These are phyloP conservation scores for Xylaria sp. DNA, from an alignment of 2,329 filamentous ascomycete species.

Conservation along the genomic window DNA sequence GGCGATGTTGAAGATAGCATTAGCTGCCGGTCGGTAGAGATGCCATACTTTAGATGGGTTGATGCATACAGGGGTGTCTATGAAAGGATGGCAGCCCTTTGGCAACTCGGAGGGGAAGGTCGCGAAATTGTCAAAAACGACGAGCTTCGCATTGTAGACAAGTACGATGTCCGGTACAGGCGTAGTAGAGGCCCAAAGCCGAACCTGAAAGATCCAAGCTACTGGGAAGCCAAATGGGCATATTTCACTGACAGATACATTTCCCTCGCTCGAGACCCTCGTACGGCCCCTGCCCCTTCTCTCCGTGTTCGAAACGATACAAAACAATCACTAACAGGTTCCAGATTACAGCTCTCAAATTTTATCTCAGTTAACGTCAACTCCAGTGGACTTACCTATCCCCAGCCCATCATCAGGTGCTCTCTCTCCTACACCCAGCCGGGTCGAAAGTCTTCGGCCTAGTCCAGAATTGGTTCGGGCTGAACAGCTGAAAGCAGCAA, in stretches of 20 bases:
- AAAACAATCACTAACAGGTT: neutral
- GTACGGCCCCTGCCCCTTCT: neutral
- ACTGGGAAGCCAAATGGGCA: conserved; percentile 19
- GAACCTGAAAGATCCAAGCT: conserved; percentile 14
- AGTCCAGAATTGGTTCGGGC: neutral
- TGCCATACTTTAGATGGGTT: neutral
- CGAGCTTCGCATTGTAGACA: conserved; percentile 6
- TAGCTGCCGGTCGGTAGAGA: neutral
- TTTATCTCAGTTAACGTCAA: neutral
- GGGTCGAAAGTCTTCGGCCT: neutral
- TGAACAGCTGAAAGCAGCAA: neutral
- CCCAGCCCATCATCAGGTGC: neutral
- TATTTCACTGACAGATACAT: conserved; percentile 18
- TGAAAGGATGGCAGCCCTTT: conserved; percentile 21
- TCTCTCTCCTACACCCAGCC: neutral
- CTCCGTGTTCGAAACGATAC: neutral
- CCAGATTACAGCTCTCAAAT: neutral
- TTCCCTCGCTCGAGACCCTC: neutral
- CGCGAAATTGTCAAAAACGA: conserved; percentile 17
- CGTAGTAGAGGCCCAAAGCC: conserved; percentile 10
- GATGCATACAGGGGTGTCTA: conserved; percentile 13
- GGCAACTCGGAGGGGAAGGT: conserved; percentile 15
- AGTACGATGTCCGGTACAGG: neutral
- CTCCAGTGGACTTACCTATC: neutral
- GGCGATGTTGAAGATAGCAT: neutral